A percentile compares a stretch with the other conserved stretches of the same genome.
Conservation (phyloP, 1,139 yeast genomes). For the Oligophagozyma castellii region DNA sequence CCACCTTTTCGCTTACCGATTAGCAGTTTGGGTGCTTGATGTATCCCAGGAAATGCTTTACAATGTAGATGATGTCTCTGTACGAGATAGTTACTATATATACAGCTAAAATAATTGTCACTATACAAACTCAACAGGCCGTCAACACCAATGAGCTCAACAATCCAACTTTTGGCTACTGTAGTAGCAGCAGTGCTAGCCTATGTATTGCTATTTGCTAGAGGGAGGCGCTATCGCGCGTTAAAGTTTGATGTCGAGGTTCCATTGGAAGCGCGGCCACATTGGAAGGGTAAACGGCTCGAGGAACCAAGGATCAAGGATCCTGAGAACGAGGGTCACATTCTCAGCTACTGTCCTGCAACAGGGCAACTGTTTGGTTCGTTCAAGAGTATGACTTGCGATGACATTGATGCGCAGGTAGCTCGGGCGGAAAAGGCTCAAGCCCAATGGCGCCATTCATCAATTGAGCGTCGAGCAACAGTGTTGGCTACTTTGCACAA, state of each 20-base stretch:
- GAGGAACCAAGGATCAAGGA: constrained; percentile 33
- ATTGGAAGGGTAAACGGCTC: constrained; percentile 82
- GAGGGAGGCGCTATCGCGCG: constrained; percentile 23
- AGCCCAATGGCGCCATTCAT: constrained; percentile 40
- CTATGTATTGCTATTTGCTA: constrained; percentile 8
- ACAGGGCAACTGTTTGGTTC: constrained; percentile 81
- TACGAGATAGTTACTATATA: too few relatives aligned
- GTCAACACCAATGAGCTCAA: neutral
- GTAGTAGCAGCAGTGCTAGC: neutral
- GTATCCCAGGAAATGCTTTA: too few relatives aligned
- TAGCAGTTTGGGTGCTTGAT: too few relatives aligned
- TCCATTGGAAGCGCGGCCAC: constrained; percentile 78
- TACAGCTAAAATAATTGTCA: too few relatives aligned
- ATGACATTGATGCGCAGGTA: constrained; percentile 59
- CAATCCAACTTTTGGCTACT: neutral
- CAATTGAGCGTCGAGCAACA: constrained; percentile 51
- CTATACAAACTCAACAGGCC: neutral
- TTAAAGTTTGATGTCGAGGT: constrained; percentile 41
- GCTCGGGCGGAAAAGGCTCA: constrained; percentile 42
- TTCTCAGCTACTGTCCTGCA: constrained; percentile 89
- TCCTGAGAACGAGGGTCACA: constrained; percentile 46
- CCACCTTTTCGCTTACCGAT: too few relatives aligned
- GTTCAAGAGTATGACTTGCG: constrained; percentile 44
- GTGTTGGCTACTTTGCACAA: constrained; percentile 59
- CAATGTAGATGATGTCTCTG: too few relatives aligned